Conservation (phyloP, 345 rosid species). For the Boechera divaricarpa region DNA sequence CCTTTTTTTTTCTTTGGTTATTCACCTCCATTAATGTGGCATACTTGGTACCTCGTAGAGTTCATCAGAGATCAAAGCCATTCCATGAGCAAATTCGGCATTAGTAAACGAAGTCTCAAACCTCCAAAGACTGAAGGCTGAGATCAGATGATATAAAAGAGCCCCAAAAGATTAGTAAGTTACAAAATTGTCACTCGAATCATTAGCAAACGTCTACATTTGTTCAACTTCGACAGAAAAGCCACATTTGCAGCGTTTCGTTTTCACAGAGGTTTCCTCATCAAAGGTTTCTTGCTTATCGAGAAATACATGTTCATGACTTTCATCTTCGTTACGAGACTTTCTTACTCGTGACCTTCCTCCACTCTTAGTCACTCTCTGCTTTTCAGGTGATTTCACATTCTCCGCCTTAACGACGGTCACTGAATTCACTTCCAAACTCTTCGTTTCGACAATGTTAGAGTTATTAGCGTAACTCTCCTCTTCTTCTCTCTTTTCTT, state of each 20-base stretch:
- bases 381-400: slow-evolving; percentile 30
- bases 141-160: no score
- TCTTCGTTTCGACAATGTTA: neutral
- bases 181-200: no score
- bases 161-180: no score
- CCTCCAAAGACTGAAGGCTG: no score
- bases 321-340: slow-evolving; percentile 22
- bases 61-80: neutral
- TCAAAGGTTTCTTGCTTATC: slow-evolving; percentile 59
- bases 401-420: slow-evolving; percentile 3
- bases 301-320: slow-evolving; percentile 53
- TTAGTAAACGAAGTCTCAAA: no score
- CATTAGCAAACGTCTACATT: slow-evolving; percentile 45
- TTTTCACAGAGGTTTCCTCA: slow-evolving; percentile 56
- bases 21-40: no score
- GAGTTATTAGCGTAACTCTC: slow-evolving; percentile 62
- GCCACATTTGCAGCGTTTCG: slow-evolving; percentile 83
- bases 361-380: slow-evolving; percentile 38
- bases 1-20: no score
- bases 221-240: slow-evolving; percentile 84
- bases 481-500: slow-evolving; percentile 67
- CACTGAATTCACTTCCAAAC: slow-evolving; percentile 33
- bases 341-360: slow-evolving; percentile 31
- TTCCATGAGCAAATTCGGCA: neutral
- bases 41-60: neutral